A percentile compares a stretch with the other conserved stretches of the same genome.
Evolutionary conservation across 768 basidiomycete species (phyloP).

Genomic region (Tricholoma flavovirens): DNA sequence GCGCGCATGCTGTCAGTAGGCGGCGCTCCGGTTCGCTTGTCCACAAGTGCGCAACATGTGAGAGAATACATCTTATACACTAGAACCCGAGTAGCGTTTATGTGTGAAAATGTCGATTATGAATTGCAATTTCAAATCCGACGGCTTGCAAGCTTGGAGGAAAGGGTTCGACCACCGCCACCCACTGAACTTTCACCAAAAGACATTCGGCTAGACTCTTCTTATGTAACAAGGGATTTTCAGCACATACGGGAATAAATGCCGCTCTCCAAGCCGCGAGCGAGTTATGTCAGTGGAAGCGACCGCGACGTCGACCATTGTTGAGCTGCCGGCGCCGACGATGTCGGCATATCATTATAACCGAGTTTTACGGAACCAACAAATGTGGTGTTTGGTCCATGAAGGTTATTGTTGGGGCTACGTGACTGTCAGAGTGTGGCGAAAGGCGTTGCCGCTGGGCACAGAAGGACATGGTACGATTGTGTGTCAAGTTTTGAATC

Average conservation of each 20-base stretch:
- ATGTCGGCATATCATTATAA: constrained; percentile 4
- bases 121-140: too few relatives aligned
- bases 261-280: not conserved
- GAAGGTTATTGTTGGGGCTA: too few relatives aligned
- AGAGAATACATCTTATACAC: too few relatives aligned
- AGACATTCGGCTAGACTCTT: too few relatives aligned
- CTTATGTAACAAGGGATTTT: too few relatives aligned
- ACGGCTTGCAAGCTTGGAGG: not conserved
- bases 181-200: not conserved
- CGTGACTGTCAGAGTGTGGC: not conserved
- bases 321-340: constrained; percentile 10
- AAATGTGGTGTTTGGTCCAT: not conserved
- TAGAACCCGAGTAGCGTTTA: too few relatives aligned
- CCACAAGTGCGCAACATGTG: too few relatives aligned
- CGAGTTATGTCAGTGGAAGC: not conserved
- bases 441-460: not conserved
- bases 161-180: not conserved
- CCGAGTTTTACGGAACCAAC: constrained; percentile 4
- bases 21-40: too few relatives aligned
- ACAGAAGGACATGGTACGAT: not conserved
- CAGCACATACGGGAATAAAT: too few relatives aligned
- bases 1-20: not conserved
- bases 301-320: too few relatives aligned
- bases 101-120: too few relatives aligned
- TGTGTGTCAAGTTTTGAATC: not conserved